These are phyloP conservation scores for Ceratocystis papillata DNA, from an alignment of 2,329 filamentous ascomycete genomes.

Conservation along the genomic window DNA sequence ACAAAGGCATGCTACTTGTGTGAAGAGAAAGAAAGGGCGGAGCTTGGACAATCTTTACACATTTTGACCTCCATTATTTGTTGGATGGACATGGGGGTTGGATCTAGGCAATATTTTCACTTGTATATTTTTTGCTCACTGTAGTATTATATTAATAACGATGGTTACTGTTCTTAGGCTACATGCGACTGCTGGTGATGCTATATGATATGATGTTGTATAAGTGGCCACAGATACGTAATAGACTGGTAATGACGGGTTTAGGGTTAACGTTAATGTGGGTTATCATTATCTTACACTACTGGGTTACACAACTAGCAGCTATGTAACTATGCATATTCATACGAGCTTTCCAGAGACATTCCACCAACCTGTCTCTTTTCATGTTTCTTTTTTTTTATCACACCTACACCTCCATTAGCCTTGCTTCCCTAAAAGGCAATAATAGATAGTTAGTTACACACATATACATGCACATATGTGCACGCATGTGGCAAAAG, in stretches of 20 bases:
- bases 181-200: no score
- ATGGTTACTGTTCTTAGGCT: no score
- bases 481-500: not conserved
- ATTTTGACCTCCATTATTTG: no score
- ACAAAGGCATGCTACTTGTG: slow-evolving; percentile 14
- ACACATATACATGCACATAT: not conserved
- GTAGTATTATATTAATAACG: no score
- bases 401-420: not conserved
- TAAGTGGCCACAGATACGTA: no score
- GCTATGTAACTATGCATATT: not conserved
- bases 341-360: not conserved
- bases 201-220: no score
- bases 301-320: not conserved
- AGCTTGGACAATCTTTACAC: not conserved
- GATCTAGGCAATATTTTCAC: not conserved
- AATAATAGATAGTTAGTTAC: not conserved
- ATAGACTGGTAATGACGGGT: no score
- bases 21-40: not conserved
- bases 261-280: no score
- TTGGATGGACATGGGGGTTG: not conserved
- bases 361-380: not conserved
- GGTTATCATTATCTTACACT: no score
- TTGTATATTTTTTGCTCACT: no score
- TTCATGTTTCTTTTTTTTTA: not conserved
- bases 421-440: not conserved